Conservation (phyloP, 2,329 filamentous ascomycete species). For the Fusarium sarcochroum region DNA sequence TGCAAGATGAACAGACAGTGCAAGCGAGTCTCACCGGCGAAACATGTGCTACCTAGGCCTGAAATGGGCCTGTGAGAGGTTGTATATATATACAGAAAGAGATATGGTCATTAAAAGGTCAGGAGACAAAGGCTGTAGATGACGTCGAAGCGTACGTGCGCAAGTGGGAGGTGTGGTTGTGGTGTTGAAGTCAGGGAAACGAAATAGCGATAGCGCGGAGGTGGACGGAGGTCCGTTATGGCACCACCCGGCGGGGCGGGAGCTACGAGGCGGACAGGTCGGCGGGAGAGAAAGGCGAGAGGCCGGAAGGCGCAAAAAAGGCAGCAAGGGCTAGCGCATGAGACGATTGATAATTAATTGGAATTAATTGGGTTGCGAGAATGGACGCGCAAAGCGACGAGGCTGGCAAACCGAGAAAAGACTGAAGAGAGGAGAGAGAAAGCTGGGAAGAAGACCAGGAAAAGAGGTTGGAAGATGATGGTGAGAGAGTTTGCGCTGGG, state of each 20-base stretch:
- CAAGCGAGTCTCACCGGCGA: slow-evolving; percentile 50
- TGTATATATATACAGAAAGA: slow-evolving; percentile 13
- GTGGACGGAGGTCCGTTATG: slow-evolving; percentile 39
- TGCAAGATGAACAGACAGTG: slow-evolving; percentile 40
- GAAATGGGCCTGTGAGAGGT: slow-evolving; percentile 33
- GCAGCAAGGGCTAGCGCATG: slow-evolving; percentile 25
- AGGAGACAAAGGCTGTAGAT: slow-evolving; percentile 18
- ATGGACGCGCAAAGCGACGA: slow-evolving; percentile 14
- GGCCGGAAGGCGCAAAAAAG: slow-evolving; percentile 17
- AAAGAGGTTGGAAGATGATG: neutral
- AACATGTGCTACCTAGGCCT: slow-evolving; percentile 50
- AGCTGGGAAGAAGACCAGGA: slow-evolving; percentile 7
- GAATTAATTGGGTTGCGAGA: slow-evolving; percentile 28
- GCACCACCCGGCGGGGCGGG: slow-evolving; percentile 42
- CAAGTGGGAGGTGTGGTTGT: slow-evolving; percentile 8
- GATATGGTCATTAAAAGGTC: slow-evolving; percentile 43
- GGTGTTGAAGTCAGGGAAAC: slow-evolving; percentile 33
- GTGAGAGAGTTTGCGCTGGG: slow-evolving; percentile 12
- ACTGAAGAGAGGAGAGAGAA: slow-evolving; percentile 19
- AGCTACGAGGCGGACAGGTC: slow-evolving; percentile 27
- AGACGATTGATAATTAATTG: slow-evolving; percentile 29
- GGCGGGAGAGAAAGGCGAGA: slow-evolving; percentile 28
- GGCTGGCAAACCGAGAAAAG: slow-evolving; percentile 4
- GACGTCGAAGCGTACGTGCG: slow-evolving; percentile 24
- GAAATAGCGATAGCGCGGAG: slow-evolving; percentile 36